phyloP scores from a whole-genome alignment of 2,329 filamentous ascomycete genomes.

The Metarhizium album region DNA sequence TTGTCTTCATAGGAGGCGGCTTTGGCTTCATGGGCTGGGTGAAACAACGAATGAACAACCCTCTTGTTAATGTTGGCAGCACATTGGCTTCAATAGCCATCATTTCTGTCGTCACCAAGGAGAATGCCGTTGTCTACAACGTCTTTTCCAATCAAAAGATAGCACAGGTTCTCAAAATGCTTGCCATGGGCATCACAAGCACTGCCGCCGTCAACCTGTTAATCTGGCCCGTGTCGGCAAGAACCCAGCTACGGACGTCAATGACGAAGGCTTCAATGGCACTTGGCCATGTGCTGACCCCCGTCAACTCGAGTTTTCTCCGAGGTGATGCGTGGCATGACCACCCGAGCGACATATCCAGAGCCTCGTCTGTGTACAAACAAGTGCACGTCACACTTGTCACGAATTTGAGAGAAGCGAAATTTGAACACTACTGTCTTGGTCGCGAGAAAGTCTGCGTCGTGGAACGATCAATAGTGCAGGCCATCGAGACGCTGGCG shows the following conservation, averaged over 20 bases:
- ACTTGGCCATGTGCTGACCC: slow-evolving; percentile 65
- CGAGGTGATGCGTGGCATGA: slow-evolving; percentile 37
- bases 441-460: slow-evolving; percentile 67
- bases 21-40: slow-evolving; percentile 76
- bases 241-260: slow-evolving; percentile 56
- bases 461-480: slow-evolving; percentile 64
- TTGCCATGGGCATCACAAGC: slow-evolving; percentile 62
- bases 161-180: slow-evolving; percentile 55
- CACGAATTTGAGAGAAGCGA: slow-evolving; percentile 69
- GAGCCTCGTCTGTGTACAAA: slow-evolving; percentile 36
- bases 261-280: slow-evolving; percentile 62
- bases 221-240: slow-evolving; percentile 65
- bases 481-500: slow-evolving; percentile 68
- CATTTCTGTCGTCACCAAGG: slow-evolving; percentile 77
- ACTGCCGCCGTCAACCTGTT: slow-evolving; percentile 60
- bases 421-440: slow-evolving; percentile 70
- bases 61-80: slow-evolving; percentile 68
- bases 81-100: slow-evolving; percentile 74
- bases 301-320: slow-evolving; percentile 72
- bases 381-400: slow-evolving; percentile 39
- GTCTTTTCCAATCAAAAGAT: slow-evolving; percentile 56
- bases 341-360: slow-evolving; percentile 4
- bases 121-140: slow-evolving; percentile 68
- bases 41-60: slow-evolving; percentile 63
- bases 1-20: slow-evolving; percentile 71